Conservation (phyloP, 2,329 filamentous ascomycete genomes). For the Fusarium mexicanum region DNA sequence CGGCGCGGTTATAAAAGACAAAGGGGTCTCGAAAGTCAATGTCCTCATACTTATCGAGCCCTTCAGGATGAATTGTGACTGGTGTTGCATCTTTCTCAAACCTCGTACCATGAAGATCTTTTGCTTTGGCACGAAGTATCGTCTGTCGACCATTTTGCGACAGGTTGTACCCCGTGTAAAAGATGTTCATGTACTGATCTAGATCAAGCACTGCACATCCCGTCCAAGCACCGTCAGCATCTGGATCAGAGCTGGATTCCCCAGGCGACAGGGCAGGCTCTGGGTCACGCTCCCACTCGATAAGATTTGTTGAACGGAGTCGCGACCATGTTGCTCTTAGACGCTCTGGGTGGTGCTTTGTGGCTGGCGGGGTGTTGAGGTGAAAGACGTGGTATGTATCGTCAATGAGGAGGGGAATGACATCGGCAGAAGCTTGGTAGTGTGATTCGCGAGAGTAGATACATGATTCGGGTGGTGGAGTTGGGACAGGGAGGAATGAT, state of each 20-base stretch:
- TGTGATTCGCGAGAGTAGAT: constrained; percentile 43
- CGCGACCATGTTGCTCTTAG: constrained; percentile 48
- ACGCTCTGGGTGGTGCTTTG: constrained; percentile 47
- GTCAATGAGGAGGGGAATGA: constrained; percentile 49
- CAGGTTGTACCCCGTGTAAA: constrained; percentile 51
- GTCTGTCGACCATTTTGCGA: constrained; percentile 45
- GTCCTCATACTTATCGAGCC: constrained; percentile 43
- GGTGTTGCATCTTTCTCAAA: constrained; percentile 42
- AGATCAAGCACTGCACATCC: constrained; percentile 47
- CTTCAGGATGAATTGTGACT: constrained; percentile 34
- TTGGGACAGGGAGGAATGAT: constrained; percentile 29
- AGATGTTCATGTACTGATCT: constrained; percentile 48
- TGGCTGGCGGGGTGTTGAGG: constrained; percentile 45
- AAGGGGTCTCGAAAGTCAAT: constrained; percentile 51
- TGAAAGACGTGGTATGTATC: constrained; percentile 51
- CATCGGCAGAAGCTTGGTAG: constrained; percentile 47
- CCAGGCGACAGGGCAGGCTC: constrained; percentile 39
- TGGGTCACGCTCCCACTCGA: constrained; percentile 45
- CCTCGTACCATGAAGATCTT: constrained; percentile 40
- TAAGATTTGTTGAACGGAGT: constrained; percentile 43
- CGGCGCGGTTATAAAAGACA: constrained; percentile 46
- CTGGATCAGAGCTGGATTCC: constrained; percentile 30
- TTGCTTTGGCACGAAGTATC: constrained; percentile 44
- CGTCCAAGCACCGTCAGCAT: constrained; percentile 49
- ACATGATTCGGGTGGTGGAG: constrained; percentile 42